Evolutionary conservation across 2,329 filamentous ascomycete genomes (phyloP).

Genomic region (Blumeria graminis): DNA sequence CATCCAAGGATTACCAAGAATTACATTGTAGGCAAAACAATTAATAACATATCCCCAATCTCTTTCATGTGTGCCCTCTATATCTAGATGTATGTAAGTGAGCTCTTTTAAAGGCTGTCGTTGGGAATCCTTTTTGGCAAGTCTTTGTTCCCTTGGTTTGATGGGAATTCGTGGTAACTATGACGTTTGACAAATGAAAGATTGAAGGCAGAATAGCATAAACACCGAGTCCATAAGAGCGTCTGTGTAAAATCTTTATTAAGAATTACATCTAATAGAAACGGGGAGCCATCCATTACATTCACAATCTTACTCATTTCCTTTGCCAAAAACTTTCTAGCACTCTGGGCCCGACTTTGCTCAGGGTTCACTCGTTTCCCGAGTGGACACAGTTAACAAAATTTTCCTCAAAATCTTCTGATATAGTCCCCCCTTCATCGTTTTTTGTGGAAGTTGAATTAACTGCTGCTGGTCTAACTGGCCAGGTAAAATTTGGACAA

Average conservation of each 20-base stretch:
- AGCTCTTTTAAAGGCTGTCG: background rate
- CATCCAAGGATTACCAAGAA: no score
- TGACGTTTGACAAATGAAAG: background rate
- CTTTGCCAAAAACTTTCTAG: background rate
- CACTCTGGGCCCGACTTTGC: background rate
- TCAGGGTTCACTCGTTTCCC: background rate
- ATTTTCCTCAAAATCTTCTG: background rate
- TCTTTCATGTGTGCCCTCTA: background rate
- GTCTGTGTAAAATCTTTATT: conserved; percentile 1
- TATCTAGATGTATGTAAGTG: background rate
- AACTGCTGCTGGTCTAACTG: background rate
- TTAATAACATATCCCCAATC: no score
- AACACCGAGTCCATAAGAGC: background rate
- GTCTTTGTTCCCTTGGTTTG: background rate
- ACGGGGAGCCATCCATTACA: background rate
- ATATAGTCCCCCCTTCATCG: no score
- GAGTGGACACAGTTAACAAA: background rate
- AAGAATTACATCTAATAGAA: background rate
- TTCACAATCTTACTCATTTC: background rate
- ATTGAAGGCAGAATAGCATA: background rate
- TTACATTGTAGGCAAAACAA: no score
- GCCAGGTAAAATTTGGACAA: background rate
- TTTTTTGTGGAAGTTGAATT: background rate
- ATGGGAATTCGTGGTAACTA: background rate
- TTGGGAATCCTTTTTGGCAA: background rate